Evolutionary conservation across 768 basidiomycete genomes (phyloP), one percentile per base, ranked within the genome.

Genomic region (Mycena galericulata): DNA sequence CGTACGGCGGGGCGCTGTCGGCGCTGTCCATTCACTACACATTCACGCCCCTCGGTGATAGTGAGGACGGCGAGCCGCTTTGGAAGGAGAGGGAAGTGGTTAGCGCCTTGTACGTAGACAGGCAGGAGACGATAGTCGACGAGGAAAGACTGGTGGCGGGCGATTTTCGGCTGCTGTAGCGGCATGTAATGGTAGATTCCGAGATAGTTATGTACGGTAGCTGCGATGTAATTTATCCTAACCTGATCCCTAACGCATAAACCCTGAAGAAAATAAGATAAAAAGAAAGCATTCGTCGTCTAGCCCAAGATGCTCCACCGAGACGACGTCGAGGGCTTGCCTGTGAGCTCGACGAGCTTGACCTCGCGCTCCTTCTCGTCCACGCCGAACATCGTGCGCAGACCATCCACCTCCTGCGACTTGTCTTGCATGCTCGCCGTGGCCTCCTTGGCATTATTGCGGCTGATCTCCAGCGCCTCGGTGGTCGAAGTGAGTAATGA

Each of bases 1-100:
- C 97, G 2, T 98, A 98, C 73, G 96, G 95, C 22, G 97, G 97
- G 14, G 90, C 88, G 0, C 83, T 98, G 7, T 97, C 96, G 2
- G 95, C 96, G 4, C 81, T 98, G 14, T 94, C 93, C 17, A 91
- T 98, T 62, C 85, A 92, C 38, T 97, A 98, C 80, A 91, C 89
- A 2, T 86, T 98, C 26, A 88, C 88, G 11, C 94, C 94, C 3
- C 76, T 88, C 56, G 72, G 30, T 26, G 80, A 78, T 20, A 72
- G 78, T 24, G 79, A 76, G 15, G 69, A 72, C 5, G 71, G 70
- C 14, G 77, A 81, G 41, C 78, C 82, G 53, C 77, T 76, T 54
- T 92, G 90, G 90, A 75, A 70, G 51, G 91, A 92, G 73, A 82
- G 79, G 40, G 93, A 94, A 71, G 81, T 89, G 2, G 85, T 94